Evolutionary conservation across 2,329 filamentous ascomycete genomes (phyloP), one percentile per base, ranked within the genome.

Genomic region (Thermomyces lanuginosus): DNA sequence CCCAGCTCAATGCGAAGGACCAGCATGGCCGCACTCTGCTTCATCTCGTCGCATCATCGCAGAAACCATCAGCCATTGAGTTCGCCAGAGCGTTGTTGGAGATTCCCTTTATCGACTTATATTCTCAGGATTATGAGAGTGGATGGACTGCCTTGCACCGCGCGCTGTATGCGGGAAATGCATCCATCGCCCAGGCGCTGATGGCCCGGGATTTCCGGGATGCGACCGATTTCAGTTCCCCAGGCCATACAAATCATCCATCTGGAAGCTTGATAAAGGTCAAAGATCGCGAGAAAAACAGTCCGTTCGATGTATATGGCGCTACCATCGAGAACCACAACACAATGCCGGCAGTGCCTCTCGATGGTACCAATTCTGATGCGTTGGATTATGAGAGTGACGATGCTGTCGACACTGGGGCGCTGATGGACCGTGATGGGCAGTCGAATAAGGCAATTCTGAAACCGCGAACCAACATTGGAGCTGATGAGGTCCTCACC

Each of bases 121-220:
- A 92, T 43, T 62, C 67, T 2, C 84, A 92, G 48, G 89, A 98
- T 50, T 61, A 64, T 5, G 89, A 98, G 52, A 95, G 78, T 51
- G 86, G 84, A 22, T 98, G 89, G 89, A 98, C 92, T 34, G 76
- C 84, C 19, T 63, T 98, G 20, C 89, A 98, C 47, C 71, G 89
- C 41, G 81, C 84, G 5, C 63, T 95, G 21, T 95, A 93, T 48
- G 72, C 75, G 40, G 86, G 86, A 24, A 93, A 93, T 44, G 72
- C 89, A 26, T 74, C 79, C 5, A 76, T 92, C 38, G 89, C 89
- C 2, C 72, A 82, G 24, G 62, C 81, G 11, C 71, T 98, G 16
- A 62, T 98, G 36, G 71, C 76, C 27, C 76, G 76, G 38, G 86
- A 93, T 47, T 63, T 73, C 12, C 67, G 65, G 19, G 72, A 83